Evolutionary conservation across 2,329 filamentous ascomycete genomes (phyloP), one percentile per base, ranked within the genome.

Genomic region (Purpureocillium takamizusanense): DNA sequence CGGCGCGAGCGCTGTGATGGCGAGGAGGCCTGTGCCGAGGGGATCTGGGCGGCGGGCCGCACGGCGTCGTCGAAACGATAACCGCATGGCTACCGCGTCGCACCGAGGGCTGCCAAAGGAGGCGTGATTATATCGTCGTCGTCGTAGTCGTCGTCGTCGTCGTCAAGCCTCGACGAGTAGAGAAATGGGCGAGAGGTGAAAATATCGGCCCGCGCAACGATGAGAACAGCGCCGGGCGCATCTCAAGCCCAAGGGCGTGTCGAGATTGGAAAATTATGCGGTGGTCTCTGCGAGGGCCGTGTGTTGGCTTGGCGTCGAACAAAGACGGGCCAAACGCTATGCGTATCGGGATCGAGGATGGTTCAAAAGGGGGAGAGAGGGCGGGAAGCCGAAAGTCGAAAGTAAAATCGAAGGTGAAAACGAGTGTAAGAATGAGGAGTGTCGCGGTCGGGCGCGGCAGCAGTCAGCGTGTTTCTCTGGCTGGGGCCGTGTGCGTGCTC

Each of bases 81-180:
- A 60, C 63, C 66, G 66, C 73, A 76, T 77, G 52, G 54, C 60
- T 50, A 49, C 48, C 37, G 46, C 46, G 45, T 48, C 33, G 47
- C 42, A 45, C 39, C 42, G 38, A 37, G 31, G 15, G 23, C 21
- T 6, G 17, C 18, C 13, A 18, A 29, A 14, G 35, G 16, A 23
- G 21, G n/a, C n/a, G n/a, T n/a, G 23, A 38, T 21, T 28, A 28
- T 28, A 28, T 7, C 7, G 7, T 7, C 7, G 25, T 35, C 29
- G 36, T 25, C 28, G 33, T n/a, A n/a, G n/a, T n/a, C n/a, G n/a
- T n/a, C n/a, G n/a, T 25, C 21, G 21, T 25, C 21, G 21, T 25
- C 6, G 21, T 10, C 6, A 25, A 25, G 21, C 21, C 21, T 25
- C 21, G 21, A 25, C 6, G 21, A 10, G 10, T 6, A 5, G 21